A percentile compares a stretch with the other conserved stretches of the same genome.
phyloP scores from a whole-genome alignment of 2,329 filamentous ascomycete genomes.

The Lithohypha guttulata region DNA sequence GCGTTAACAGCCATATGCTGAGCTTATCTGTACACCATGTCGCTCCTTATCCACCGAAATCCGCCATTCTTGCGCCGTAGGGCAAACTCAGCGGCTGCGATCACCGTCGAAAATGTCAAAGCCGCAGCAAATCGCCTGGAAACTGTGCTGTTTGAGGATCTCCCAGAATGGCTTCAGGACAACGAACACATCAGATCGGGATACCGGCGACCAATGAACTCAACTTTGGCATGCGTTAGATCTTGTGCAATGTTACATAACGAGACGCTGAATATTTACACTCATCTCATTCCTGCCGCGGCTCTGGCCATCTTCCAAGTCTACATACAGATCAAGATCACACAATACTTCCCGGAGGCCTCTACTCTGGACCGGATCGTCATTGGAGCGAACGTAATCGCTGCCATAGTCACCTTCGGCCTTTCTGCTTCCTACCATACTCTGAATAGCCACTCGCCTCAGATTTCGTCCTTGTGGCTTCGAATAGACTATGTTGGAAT shows the following conservation, averaged over 20 bases:
- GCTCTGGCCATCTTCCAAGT: conserved; percentile 26
- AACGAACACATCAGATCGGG: conserved; percentile 34
- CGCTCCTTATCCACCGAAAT: conserved; percentile 17
- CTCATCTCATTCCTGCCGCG: conserved; percentile 37
- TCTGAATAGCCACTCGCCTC: conserved; percentile 26
- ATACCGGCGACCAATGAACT: conserved; percentile 35
- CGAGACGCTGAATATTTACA: conserved; percentile 36
- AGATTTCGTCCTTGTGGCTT: conserved; percentile 21
- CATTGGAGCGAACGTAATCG: conserved; percentile 32
- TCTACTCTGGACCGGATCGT: conserved; percentile 29
- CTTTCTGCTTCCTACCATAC: conserved; percentile 27
- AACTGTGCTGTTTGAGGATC: conserved; percentile 26
- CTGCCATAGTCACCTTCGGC: conserved; percentile 17
- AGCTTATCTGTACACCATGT: background rate
- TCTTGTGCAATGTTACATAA: conserved; percentile 37
- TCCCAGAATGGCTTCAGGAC: conserved; percentile 35
- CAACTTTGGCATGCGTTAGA: conserved; percentile 27
- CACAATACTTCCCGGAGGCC: conserved; percentile 28
- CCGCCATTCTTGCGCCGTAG: conserved; percentile 16
- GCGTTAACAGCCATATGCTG: too few species aligned
- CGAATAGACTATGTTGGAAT: conserved; percentile 28
- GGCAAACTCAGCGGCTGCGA: conserved; percentile 8
- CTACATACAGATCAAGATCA: conserved; percentile 19
- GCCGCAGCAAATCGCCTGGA: conserved; percentile 9
- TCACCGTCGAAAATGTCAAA: conserved; percentile 11